Percentiles rank a stretch among this genome's conserved stretches.
phyloP scores from a whole-genome alignment of 78 protist genomes.

The Pelomyxa schiedti region DNA sequence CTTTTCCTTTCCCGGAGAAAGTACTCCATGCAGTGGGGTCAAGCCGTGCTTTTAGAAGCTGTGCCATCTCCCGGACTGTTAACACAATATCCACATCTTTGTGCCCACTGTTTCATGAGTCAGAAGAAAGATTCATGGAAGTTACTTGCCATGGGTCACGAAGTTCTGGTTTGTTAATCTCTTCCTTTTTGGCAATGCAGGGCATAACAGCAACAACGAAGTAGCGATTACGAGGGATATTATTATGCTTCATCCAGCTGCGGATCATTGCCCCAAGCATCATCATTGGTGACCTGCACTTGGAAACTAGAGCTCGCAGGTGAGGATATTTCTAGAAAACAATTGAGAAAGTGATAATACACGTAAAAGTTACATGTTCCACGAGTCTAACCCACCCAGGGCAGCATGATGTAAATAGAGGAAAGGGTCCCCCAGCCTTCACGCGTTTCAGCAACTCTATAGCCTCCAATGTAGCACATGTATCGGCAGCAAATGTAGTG shows the following conservation, averaged over 20 bases:
- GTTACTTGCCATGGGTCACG: background rate
- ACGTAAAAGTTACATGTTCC: background rate
- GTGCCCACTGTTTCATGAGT: too few relatives aligned
- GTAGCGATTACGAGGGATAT: background rate
- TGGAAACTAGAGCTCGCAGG: background rate
- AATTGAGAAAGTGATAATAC: too few relatives aligned
- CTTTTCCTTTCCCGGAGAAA: background rate
- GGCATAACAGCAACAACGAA: background rate
- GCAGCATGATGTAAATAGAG: conserved; percentile 60
- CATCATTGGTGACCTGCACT: background rate
- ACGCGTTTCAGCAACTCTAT: conserved; percentile 26
- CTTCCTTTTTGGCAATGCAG: background rate
- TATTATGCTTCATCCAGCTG: background rate
- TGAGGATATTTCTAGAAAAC: background rate
- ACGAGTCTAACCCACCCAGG: conserved; percentile 44
- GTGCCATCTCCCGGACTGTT: background rate
- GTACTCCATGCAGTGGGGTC: background rate
- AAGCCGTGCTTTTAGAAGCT: background rate
- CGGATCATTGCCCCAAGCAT: background rate
- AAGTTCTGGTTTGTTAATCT: background rate
- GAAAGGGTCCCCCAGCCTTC: conserved; percentile 2
- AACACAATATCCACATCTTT: background rate
- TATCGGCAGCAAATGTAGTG: conserved; percentile 38
- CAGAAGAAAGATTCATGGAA: too few relatives aligned
- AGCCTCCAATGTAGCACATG: conserved; percentile 52